phyloP scores from a whole-genome alignment of 2,329 filamentous ascomycete species.

The Seiridium cupressi region DNA sequence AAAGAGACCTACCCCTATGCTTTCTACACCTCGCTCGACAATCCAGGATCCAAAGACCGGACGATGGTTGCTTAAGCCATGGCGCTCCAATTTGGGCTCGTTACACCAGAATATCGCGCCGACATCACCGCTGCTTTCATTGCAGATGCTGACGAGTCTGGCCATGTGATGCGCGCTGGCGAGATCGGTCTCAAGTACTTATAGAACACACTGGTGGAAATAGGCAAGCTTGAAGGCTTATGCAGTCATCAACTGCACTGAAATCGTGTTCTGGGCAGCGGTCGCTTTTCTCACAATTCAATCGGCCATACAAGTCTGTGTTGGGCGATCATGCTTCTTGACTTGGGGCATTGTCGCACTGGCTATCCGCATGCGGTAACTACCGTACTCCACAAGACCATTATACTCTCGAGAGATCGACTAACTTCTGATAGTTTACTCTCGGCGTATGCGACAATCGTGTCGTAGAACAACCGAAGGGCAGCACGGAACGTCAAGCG shows the following conservation, averaged over 20 bases:
- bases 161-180: slow-evolving; percentile 35
- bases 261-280: background rate
- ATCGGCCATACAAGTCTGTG: background rate
- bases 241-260: background rate
- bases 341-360: background rate
- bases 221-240: background rate
- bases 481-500: background rate
- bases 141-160: slow-evolving; percentile 12
- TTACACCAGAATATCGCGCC: background rate
- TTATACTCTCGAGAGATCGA: no score
- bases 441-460: background rate
- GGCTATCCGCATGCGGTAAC: background rate
- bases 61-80: slow-evolving; percentile 4
- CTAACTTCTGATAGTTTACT: background rate
- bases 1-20: background rate
- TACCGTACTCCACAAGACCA: no score
- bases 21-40: slow-evolving; percentile 3
- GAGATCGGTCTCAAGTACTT: slow-evolving; percentile 41
- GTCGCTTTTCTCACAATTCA: background rate
- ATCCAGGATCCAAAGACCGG: background rate
- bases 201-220: slow-evolving; percentile 33
- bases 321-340: background rate
- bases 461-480: background rate
- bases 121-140: background rate
- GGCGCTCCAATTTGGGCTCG: slow-evolving; percentile 1